A percentile compares a stretch with the other conserved stretches of the same genome.
Conservation (phyloP, 345 rosid species). For the Eucalyptus erythrocorys region DNA sequence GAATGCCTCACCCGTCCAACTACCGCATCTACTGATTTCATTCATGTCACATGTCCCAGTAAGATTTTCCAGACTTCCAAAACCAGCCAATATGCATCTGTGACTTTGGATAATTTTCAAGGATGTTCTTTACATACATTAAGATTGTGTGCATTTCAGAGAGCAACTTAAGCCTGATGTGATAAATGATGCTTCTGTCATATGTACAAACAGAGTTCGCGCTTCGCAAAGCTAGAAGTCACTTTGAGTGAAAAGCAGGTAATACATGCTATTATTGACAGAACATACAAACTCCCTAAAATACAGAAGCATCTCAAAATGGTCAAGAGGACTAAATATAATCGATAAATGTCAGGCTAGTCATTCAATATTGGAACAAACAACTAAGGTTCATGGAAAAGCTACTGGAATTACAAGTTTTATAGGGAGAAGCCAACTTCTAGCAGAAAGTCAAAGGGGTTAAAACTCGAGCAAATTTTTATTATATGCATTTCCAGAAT, state of each 20-base stretch:
- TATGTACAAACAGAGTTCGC: background rate
- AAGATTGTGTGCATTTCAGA: background rate
- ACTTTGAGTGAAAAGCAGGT: background rate
- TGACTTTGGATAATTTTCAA: background rate
- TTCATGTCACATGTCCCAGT: background rate
- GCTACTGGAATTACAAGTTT: background rate
- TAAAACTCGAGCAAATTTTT: background rate
- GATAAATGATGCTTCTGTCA: background rate
- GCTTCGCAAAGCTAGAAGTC: background rate
- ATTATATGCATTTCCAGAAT: background rate
- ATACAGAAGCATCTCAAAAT: background rate
- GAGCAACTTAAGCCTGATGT: background rate
- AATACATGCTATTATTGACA: background rate
- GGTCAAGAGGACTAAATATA: background rate
- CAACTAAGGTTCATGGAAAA: background rate
- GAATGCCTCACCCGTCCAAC: background rate
- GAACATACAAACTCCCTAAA: background rate
- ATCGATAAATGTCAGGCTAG: background rate
- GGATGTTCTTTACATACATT: background rate
- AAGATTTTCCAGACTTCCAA: background rate
- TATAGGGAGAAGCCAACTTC: background rate
- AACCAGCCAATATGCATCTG: background rate
- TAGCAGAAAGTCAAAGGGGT: background rate
- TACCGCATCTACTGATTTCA: background rate
- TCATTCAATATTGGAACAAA: background rate